Evolutionary conservation across 75 land plant species (phyloP), one percentile per base, ranked within the genome.

Genomic region (Cryptomeria japonica): DNA sequence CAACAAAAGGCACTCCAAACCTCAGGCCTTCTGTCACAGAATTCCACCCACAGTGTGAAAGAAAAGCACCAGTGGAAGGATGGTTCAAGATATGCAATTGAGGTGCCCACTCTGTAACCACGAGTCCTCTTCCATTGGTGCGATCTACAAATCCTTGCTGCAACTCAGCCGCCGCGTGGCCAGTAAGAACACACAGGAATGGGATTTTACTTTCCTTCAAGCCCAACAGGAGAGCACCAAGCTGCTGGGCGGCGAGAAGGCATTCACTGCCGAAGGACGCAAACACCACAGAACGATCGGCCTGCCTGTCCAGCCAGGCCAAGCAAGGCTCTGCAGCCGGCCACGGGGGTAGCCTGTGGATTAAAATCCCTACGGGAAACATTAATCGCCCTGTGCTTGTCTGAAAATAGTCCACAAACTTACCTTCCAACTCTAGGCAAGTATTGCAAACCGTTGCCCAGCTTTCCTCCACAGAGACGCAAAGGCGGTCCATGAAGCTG

Each of bases 191-290:
- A 51, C 53, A 51, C 1, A 51, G 14, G 53, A 51, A 51, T 51
- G 53, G 53, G 13, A 51, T 51, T 12, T 51, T 2, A 13, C 53
- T 51, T 51, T 51, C 53, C 11, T 51, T 15, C 53, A 51, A 51
- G 1, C 53, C 53, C 2, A 51, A 13, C 10, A 51, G 7, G 0
- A 68, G 28, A 68, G 53, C 53, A 13, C 1, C 13, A 2, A 51
- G 1, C 14, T 51, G 53, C 13, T 51, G 53, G 53, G 53, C 15
- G 3, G 70, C 79, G 9, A 87, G 34, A 28, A 22, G 28, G 9
- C 85, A 77, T 3, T 73, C 31, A 79, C 90, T 91, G 5, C 92
- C 92, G 47, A 91, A 91, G 22, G 92, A 77, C 42, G 84, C 58
- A 36, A 75, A 89, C 11, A 86, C 5, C 9, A 91, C 85, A 11